These are phyloP conservation scores for Primulina eburnea DNA, from an alignment of 257 asterid species.

Conservation along the genomic window DNA sequence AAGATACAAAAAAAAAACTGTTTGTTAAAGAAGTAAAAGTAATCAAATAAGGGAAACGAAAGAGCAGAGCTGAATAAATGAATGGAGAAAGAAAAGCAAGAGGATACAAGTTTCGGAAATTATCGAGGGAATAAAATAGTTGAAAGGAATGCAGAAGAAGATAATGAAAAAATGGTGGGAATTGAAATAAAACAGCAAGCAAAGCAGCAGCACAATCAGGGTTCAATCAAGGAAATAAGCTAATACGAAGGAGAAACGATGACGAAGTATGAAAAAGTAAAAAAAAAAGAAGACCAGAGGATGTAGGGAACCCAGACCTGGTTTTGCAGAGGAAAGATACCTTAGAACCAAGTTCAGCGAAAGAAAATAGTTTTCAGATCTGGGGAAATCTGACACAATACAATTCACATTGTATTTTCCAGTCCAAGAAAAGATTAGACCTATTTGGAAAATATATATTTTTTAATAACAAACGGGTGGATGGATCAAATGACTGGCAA, in stretches of 20 bases:
- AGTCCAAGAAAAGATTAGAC: conserved; percentile 8
- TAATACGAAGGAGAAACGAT: not conserved
- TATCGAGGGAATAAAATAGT: conserved; percentile 15
- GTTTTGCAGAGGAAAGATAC: conserved; percentile 18
- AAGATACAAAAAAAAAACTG: not conserved
- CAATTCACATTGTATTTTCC: conserved; percentile 11
- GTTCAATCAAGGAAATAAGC: not conserved
- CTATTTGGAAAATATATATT: not conserved
- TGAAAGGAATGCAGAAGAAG: conserved; percentile 11
- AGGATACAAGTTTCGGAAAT: conserved; percentile 9
- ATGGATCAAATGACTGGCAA: not conserved
- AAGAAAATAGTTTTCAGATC: conserved; percentile 23
- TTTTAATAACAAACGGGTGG: not conserved
- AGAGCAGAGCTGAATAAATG: not conserved
- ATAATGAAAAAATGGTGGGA: not conserved
- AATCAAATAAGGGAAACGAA: conserved; percentile 16
- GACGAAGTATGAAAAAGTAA: not conserved
- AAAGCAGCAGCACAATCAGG: not conserved
- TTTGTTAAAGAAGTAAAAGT: conserved; percentile 9
- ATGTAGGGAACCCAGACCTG: conserved; percentile 22
- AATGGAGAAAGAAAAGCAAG: conserved; percentile 10
- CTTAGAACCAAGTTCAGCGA: not conserved
- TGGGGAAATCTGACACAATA: conserved; percentile 19
- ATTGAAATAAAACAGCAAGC: not conserved
- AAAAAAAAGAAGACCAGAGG: not conserved